Base-by-base conservation (phyloP, 371 early-diverging fungal species). In the Caulochytrium protostelioides region DNA sequence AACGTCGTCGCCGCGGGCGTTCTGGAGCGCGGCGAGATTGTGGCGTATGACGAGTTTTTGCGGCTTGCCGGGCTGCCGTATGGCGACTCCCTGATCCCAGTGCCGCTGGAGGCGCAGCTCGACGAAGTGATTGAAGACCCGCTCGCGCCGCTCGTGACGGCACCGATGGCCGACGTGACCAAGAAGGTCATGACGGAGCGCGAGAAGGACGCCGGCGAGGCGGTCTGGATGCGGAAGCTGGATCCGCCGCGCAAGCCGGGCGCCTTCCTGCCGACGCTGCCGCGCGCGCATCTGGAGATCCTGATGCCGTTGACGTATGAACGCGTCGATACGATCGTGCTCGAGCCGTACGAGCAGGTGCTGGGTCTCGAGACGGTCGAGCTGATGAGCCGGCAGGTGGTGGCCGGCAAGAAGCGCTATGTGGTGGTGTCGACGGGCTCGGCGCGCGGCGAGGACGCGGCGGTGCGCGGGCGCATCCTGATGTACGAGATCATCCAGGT, bases 401-500 rank as follows among this genome's bases (percentile, higher is more conserved):
- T 73, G 1, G 67, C 74, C 2, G 97, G 94, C 2, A 51, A 72
- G 24, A 86, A 90, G 39, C 60, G 70, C 22, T 90, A 81, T 42
- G 57, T 97, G 30, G 83, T 79, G 0, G 75, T 89, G 15, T 91
- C 87, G 6, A 98, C 97, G 0, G 79, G 80, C 2, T 73, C 65
- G 44, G 57, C 81, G 23, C 65, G 76, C 30, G 91, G 92, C 25
- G 98, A 98, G 56, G 97, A 98, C 47, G 70, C 81, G 6, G 59
- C 83, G 0, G 71, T 79, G 51, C 66, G 83, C 20, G 98, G 98
- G 3, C 50, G 79, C 72, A 67, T 89, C 32, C 74, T 82, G 42
- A 55, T 98, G 4, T 91, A 81, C 47, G 99, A 98, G 40, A 70
- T 97, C 28, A 83, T 91, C 53, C 83, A 86, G 49, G 91, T 98